Conservation (phyloP, 495 filamentous ascomycete species). For the Lophiotrema nucula region DNA sequence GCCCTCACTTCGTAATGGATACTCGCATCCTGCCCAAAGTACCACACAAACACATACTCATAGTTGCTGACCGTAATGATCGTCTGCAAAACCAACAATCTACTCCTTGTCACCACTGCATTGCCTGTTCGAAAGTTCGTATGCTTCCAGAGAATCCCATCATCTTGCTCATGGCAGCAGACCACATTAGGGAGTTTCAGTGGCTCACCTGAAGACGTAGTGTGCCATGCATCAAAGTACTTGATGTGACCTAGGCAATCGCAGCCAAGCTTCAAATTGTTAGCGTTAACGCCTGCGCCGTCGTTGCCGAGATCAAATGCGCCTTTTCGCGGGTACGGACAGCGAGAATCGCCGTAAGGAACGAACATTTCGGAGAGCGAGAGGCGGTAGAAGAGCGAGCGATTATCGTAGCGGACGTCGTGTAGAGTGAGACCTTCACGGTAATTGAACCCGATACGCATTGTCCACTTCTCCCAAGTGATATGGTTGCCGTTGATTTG, state of each 20-base stretch:
- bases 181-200: conserved; percentile 35
- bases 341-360: conserved; percentile 47
- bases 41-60: conserved; percentile 38
- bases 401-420: conserved; percentile 60
- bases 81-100: conserved; percentile 36
- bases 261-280: conserved; percentile 39
- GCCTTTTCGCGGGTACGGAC: conserved; percentile 35
- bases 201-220: conserved; percentile 21
- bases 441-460: conserved; percentile 40
- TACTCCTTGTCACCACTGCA: conserved; percentile 28
- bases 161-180: conserved; percentile 39
- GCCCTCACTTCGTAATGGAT: conserved; percentile 36
- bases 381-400: conserved; percentile 66
- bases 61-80: conserved; percentile 39
- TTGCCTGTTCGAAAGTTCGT: conserved; percentile 35
- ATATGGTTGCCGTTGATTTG: conserved; percentile 25
- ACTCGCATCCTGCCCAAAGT: conserved; percentile 35
- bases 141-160: conserved; percentile 40
- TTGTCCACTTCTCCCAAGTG: conserved; percentile 43
- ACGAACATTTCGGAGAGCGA: conserved; percentile 76
- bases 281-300: conserved; percentile 34
- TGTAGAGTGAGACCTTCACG: conserved; percentile 41
- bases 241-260: conserved; percentile 40
- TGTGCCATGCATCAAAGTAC: conserved; percentile 31
- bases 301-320: conserved; percentile 39